Evolutionary conservation across 805 yeast genomes (phyloP), one percentile per base, ranked within the genome.

Genomic region (Ogataea naganishii): DNA sequence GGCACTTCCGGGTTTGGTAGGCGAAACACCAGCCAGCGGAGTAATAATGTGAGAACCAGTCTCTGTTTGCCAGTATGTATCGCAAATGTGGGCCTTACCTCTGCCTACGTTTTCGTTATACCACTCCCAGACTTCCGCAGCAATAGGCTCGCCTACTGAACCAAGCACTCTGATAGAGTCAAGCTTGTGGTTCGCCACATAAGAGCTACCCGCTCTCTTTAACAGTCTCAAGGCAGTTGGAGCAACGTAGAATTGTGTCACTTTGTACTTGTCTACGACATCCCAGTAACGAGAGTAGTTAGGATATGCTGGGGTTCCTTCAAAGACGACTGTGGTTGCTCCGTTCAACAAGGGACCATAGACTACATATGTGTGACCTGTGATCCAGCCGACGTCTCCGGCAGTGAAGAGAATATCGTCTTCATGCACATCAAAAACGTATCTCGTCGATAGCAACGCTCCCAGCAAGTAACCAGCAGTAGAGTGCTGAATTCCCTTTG

Each of bases 371-470:
- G 92, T 69, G 59, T 82, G 94, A 35, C 94, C 94, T 6, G 94
- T 82, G 47, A 82, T 80, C 94, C 94, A 82, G 47, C 94, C 94
- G 31, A 82, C 80, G 59, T 82, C 94, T 51, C 92, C 94, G 18
- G 94, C 92, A 12, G 92, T 81, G 66, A 82, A 82, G 34, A 82
- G 64, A 10, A 74, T 63, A 51, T 82, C 94, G 35, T 78, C 76
- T 24, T 70, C 67, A 46, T 81, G 86, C 23, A 80, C 65, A 55
- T 82, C 94, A 55, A 82, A 82, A 26, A 74, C 70, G 48, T 82
- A 82, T 48, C 75, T 75, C 46, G 85, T 76, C 27, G 89, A 73
- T 49, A 81, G 41, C 33, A 77, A 63, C 13, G 92, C 86, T 37
- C 82, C 80, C 35, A 82, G 62, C 37, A 82, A 59, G 53, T 75